These are phyloP conservation scores for Pelagophyceae sp. DNA, from an alignment of 352 stramenopile genomes.

Conservation along the genomic window DNA sequence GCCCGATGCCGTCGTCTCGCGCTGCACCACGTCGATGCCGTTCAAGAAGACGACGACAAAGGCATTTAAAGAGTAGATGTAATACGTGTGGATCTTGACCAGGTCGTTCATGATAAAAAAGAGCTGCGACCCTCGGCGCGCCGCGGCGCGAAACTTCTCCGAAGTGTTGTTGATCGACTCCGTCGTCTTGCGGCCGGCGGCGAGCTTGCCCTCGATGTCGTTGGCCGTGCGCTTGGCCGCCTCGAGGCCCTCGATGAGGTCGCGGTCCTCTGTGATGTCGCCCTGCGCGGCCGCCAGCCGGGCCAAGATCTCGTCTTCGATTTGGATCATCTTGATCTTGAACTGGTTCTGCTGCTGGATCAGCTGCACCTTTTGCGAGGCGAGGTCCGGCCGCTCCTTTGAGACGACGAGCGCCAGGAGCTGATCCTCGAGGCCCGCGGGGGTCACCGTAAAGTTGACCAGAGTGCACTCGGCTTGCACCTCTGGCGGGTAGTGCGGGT, in stretches of 20 bases:
- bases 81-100: constrained; percentile 82
- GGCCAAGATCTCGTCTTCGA: constrained; percentile 85
- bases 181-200: constrained; percentile 72
- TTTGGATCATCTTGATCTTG: constrained; percentile 64
- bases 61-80: constrained; percentile 79
- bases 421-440: constrained; percentile 78
- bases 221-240: constrained; percentile 76
- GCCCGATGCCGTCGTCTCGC: constrained; percentile 8
- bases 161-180: constrained; percentile 75
- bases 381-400: constrained; percentile 76
- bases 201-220: constrained; percentile 75
- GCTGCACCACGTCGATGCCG: constrained; percentile 59
- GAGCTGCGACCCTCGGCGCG: constrained; percentile 74
- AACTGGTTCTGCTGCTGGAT: constrained; percentile 43
- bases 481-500: constrained; percentile 86
- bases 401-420: constrained; percentile 79
- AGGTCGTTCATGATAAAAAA: constrained; percentile 87
- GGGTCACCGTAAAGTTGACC: constrained; percentile 86
- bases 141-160: constrained; percentile 77
- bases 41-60: constrained; percentile 81
- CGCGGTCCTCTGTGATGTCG: constrained; percentile 86
- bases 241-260: constrained; percentile 76
- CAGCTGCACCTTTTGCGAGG: constrained; percentile 79
- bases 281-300: constrained; percentile 80
- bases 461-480: constrained; percentile 87